Evolutionary conservation across 2,329 filamentous ascomycete genomes (phyloP), one percentile per base, ranked within the genome.

Genomic region (Aspergillus thermomutatus): DNA sequence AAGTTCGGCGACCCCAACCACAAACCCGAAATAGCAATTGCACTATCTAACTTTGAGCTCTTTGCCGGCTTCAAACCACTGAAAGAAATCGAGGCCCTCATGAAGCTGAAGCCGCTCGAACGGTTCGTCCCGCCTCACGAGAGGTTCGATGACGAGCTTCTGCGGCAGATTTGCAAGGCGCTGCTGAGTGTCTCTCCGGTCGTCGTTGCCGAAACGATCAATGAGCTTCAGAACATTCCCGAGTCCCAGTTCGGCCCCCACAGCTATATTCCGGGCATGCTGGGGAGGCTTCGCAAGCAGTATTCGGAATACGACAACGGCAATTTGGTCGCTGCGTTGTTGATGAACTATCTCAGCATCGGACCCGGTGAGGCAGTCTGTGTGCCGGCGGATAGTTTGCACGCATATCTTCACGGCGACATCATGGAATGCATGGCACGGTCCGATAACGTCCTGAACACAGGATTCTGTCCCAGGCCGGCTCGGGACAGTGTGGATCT

Each of bases 361-460:
- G 74, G 83, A 21, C 80, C 87, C 0, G 88, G 88, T 17, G 83
- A 90, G 52, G 82, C 84, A 8, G 80, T 91, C 52, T 90, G 83
- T 68, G 87, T 91, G 17, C 88, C 87, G 0, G 87, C 87, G 0
- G 87, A 91, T 61, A 87, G 87, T 4, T 88, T 90, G 53, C 87
- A 91, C 66, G 88, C 88, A 0, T 91, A 90, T 66, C 77, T 91
- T 0, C 81, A 82, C 3, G 89, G 89, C 3, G 85, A 91, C 67
- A 90, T 91, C 52, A 84, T 91, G 64, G 88, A 91, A 71, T 91
- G 88, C 73, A 91, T 91, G 88, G 88, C 88, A 1, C 82, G 87
- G 7, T 86, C 82, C 21, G 87, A 91, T 75, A 90, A 91, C 56
- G 88, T 92, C 1, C 78, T 92, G 50, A 90, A 89, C 70, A 85